phyloP scores from a whole-genome alignment of 2,329 filamentous ascomycete species.

The Fusarium longipes region DNA sequence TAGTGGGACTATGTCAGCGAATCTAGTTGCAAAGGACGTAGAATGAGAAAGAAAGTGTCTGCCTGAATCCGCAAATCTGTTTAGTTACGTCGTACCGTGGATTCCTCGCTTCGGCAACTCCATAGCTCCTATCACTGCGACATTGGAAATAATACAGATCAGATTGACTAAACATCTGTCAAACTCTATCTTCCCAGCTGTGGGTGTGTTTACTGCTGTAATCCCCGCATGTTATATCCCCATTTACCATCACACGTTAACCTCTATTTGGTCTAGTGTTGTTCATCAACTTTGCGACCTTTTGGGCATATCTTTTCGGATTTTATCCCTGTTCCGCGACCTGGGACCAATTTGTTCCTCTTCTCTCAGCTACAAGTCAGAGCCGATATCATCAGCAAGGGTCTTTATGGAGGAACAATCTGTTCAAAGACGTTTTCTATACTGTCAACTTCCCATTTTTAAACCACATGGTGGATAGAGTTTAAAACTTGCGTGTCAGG shows the following conservation, averaged over 20 bases:
- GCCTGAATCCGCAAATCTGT: background rate
- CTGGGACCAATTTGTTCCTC: background rate
- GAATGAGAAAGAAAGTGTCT: no score
- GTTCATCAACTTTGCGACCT: background rate
- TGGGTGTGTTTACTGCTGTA: background rate
- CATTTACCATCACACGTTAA: background rate
- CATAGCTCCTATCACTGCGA: background rate
- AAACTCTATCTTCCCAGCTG: background rate
- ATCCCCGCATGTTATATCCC: background rate
- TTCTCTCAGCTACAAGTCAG: background rate
- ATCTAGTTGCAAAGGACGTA: no score
- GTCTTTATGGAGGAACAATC: no score
- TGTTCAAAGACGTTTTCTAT: no score
- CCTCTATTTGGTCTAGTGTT: background rate
- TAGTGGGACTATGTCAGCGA: accelerated
- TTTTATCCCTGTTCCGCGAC: no score
- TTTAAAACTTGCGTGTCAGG: no score
- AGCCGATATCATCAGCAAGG: background rate
- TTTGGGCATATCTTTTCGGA: background rate
- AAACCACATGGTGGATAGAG: no score
- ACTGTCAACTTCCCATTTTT: no score
- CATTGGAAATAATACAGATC: background rate
- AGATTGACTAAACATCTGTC: background rate
- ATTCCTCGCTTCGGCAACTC: background rate
- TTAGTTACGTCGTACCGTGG: background rate